These are phyloP conservation scores for Jatropha curcas DNA, from an alignment of 345 rosid genomes.

Conservation along the genomic window DNA sequence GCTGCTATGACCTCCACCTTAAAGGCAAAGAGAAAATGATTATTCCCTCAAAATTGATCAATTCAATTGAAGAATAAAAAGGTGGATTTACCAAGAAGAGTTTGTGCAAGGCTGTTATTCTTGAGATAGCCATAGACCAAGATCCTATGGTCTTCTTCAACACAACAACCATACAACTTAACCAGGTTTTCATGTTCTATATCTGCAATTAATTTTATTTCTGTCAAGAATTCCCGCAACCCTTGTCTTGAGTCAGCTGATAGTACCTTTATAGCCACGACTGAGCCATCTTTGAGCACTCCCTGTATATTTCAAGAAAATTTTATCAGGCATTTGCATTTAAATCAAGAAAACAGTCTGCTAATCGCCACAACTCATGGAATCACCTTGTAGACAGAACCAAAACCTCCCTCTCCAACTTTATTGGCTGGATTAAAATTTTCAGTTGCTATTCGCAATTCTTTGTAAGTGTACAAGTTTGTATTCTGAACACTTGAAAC, in stretches of 20 bases:
- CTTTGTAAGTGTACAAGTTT: conserved; percentile 42
- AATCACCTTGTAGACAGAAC: conserved; percentile 73
- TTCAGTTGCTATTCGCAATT: conserved; percentile 51
- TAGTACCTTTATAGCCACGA: conserved; percentile 62
- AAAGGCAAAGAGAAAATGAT: conserved; percentile 3
- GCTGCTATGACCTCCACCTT: conserved; percentile 42
- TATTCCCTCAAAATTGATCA: conserved; percentile 9
- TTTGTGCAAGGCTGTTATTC: conserved; percentile 70
- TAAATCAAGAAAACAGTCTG: background rate
- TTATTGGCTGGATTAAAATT: conserved; percentile 51
- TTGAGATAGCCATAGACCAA: conserved; percentile 71
- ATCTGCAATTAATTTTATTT: conserved; percentile 57
- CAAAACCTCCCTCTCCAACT: conserved; percentile 77
- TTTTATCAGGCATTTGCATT: background rate
- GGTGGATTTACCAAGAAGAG: conserved; percentile 52
- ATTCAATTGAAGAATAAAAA: background rate
- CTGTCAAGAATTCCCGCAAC: conserved; percentile 60
- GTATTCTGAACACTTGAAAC: conserved; percentile 48
- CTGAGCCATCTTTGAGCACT: conserved; percentile 49
- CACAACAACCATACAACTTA: conserved; percentile 63
- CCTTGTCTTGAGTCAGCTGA: conserved; percentile 68
- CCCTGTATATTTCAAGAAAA: conserved; percentile 42
- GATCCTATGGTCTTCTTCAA: conserved; percentile 59
- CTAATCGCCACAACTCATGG: background rate
- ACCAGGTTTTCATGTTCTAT: conserved; percentile 61